phyloP scores from a whole-genome alignment of 768 basidiomycete genomes.

The Boletus pseudopeckii region DNA sequence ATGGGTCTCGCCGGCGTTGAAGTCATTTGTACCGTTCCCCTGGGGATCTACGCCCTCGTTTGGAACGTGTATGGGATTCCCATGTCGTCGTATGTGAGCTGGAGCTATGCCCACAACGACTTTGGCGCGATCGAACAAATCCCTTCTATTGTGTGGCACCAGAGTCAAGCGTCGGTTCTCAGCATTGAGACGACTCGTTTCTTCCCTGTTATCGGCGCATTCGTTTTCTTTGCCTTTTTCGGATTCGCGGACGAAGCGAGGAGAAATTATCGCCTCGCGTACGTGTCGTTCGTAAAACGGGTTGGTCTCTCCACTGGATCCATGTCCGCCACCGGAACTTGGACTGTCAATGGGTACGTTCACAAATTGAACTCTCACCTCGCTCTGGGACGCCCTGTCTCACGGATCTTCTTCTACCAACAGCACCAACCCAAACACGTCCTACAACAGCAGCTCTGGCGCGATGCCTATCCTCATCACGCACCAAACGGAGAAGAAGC shows the following conservation, averaged over 20 bases:
- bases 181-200: too few species aligned
- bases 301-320: slow-evolving; percentile 32
- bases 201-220: slow-evolving; percentile 42
- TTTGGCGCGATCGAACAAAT: slow-evolving; percentile 38
- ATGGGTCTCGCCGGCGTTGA: slow-evolving; percentile 50
- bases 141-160: slow-evolving; percentile 42
- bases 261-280: slow-evolving; percentile 48
- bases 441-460: slow-evolving; percentile 19
- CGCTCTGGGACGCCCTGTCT: neutral
- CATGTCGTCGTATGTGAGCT: slow-evolving; percentile 41
- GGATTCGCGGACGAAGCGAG: slow-evolving; percentile 67
- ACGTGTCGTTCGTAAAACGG: slow-evolving; percentile 36
- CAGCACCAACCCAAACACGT: slow-evolving; percentile 23
- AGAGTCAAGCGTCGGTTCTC: too few species aligned
- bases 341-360: slow-evolving; percentile 28
- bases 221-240: slow-evolving; percentile 67
- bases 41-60: slow-evolving; percentile 36
- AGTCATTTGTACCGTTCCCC: slow-evolving; percentile 35
- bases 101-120: slow-evolving; percentile 44
- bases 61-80: slow-evolving; percentile 27
- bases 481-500: slow-evolving; percentile 42
- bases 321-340: too few species aligned
- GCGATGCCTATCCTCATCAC: slow-evolving; percentile 45
- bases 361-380: neutral
- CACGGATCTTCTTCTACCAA: neutral